phyloP scores from a whole-genome alignment of 73 alveolate genomes.

The Tetrahymena borealis region DNA sequence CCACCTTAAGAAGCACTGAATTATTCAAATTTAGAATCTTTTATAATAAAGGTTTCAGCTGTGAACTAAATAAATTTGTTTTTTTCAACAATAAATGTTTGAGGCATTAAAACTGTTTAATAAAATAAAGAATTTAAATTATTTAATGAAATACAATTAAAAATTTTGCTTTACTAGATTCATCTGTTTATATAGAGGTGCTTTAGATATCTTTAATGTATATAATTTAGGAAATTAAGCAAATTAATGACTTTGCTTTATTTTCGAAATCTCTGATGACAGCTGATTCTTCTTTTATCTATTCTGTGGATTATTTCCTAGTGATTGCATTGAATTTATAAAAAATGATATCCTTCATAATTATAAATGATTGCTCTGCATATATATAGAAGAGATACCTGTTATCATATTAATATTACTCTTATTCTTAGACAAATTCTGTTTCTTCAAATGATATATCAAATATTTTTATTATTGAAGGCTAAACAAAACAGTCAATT shows the following conservation, averaged over 20 bases:
- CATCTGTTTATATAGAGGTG: too few relatives aligned
- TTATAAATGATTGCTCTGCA: neutral
- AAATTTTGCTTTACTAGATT: too few relatives aligned
- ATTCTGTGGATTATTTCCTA: neutral
- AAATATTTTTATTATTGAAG: neutral
- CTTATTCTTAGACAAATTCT: neutral
- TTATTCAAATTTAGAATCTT: neutral
- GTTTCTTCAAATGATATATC: neutral
- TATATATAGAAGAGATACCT: neutral
- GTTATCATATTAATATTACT: neutral
- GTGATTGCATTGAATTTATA: neutral
- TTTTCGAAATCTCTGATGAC: too few relatives aligned
- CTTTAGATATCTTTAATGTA: too few relatives aligned
- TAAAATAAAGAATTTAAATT: neutral
- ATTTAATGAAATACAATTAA: neutral
- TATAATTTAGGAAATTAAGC: too few relatives aligned
- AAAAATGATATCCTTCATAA: neutral
- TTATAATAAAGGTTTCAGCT: neutral
- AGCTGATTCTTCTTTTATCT: too few relatives aligned
- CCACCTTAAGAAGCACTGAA: neutral
- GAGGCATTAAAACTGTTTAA: neutral
- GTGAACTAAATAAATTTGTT: neutral
- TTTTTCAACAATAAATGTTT: neutral
- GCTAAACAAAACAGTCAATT: neutral
- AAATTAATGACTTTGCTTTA: too few relatives aligned